Evolutionary conservation across 805 yeast species (phyloP).

Genomic region (Wickerhamomyces queroliae): DNA sequence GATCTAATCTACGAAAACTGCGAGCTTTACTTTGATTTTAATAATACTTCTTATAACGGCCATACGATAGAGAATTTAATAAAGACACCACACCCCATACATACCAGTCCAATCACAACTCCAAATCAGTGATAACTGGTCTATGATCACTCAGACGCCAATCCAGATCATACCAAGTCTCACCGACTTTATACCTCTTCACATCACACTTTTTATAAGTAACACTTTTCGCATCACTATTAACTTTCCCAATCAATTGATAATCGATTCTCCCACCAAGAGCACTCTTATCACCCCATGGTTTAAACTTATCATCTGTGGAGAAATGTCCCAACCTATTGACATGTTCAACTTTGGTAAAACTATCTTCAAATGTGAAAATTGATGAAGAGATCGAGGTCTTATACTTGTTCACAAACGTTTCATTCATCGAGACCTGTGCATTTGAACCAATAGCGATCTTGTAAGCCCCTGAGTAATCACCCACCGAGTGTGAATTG

Average conservation of each 20-base stretch:
- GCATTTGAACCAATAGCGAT: constrained; percentile 20
- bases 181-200: constrained; percentile 26
- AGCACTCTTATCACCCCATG: constrained; percentile 11
- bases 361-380: constrained; percentile 25
- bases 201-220: constrained; percentile 17
- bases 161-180: constrained; percentile 27
- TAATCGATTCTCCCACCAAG: constrained; percentile 34
- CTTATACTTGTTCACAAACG: constrained; percentile 18
- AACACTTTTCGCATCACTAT: constrained; percentile 6
- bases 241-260: constrained; percentile 25
- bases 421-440: constrained; percentile 13
- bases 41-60: too few relatives aligned
- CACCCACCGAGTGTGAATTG: constrained; percentile 31
- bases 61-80: too few relatives aligned
- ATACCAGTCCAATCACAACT: too few relatives aligned
- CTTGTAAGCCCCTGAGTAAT: constrained; percentile 22
- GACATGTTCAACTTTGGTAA: constrained; percentile 18
- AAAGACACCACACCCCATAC: too few relatives aligned
- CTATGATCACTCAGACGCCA: constrained; percentile 37
- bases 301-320: constrained; percentile 36
- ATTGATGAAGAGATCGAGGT: constrained; percentile 7
- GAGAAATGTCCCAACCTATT: constrained; percentile 28
- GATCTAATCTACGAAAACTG: too few relatives aligned
- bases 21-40: too few relatives aligned
- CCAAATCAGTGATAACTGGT: constrained; percentile 29